phyloP scores from a whole-genome alignment of 1,139 yeast genomes.

The Hemisphaericaspora lyxosophila region DNA sequence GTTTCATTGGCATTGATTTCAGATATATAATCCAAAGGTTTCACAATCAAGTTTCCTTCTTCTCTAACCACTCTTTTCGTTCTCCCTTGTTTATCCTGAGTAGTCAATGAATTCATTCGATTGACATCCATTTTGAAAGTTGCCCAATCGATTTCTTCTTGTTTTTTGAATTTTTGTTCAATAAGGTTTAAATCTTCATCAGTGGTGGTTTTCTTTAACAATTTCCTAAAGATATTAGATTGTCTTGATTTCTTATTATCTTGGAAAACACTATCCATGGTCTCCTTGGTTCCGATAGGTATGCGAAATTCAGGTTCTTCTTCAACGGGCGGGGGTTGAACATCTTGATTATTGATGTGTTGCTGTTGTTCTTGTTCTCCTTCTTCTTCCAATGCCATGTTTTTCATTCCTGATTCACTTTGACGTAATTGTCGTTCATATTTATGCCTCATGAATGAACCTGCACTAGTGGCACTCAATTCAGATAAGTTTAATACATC shows the following conservation, averaged over 20 bases:
- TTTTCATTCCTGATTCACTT: conserved; percentile 24
- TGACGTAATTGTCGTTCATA: conserved; percentile 42
- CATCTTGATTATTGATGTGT: not conserved
- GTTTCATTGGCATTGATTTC: conserved; percentile 49
- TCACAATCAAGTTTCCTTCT: conserved; percentile 62
- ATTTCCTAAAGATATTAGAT: conserved; percentile 55
- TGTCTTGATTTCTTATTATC: conserved; percentile 47
- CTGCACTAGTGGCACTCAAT: conserved; percentile 87
- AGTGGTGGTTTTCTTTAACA: conserved; percentile 39
- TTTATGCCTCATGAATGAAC: conserved; percentile 75
- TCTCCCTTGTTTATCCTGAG: conserved; percentile 68
- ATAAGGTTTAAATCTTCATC: conserved; percentile 31
- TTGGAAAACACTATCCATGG: conserved; percentile 43
- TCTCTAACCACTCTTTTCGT: conserved; percentile 67
- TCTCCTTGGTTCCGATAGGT: conserved; percentile 5
- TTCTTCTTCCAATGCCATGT: conserved; percentile 21
- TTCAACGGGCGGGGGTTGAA: too few relatives aligned
- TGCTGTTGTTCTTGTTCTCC: conserved; percentile 14
- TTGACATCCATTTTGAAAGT: conserved; percentile 56
- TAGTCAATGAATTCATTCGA: conserved; percentile 72
- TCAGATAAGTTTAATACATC: conserved; percentile 56
- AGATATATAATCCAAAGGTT: conserved; percentile 66
- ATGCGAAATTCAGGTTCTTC: conserved; percentile 3
- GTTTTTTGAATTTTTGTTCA: conserved; percentile 35
- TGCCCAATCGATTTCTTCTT: conserved; percentile 42